These are phyloP conservation scores for Fusarium protoensiforme DNA, from an alignment of 2,329 filamentous ascomycete species.

Conservation along the genomic window DNA sequence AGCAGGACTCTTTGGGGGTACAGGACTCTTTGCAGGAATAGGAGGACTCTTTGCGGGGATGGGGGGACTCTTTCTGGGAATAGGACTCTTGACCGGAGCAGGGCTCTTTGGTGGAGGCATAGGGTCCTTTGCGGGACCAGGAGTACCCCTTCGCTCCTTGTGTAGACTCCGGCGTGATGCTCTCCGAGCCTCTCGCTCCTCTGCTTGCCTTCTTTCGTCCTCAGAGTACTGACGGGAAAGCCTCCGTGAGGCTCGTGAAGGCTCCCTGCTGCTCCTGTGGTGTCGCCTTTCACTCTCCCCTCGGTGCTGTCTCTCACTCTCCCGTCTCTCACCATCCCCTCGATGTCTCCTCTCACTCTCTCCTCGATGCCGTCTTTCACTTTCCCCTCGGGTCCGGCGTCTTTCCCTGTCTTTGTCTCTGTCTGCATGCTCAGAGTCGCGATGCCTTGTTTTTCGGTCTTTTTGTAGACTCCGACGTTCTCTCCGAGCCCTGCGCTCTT, in stretches of 20 bases:
- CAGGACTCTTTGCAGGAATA: neutral
- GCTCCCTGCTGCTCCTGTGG: neutral
- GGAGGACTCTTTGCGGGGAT: neutral
- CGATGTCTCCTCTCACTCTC: neutral
- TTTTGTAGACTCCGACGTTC: conserved; percentile 5
- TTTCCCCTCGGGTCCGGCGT: neutral
- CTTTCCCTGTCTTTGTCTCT: neutral
- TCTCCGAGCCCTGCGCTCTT: conserved; percentile 2
- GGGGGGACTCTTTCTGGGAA: neutral
- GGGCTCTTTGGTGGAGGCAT: neutral
- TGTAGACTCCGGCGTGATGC: neutral
- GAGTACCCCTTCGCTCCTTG: neutral
- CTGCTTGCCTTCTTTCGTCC: conserved; percentile 1
- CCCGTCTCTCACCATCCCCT: neutral
- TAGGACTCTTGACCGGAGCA: neutral
- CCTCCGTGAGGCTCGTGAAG: conserved; percentile 5
- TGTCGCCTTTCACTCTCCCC: neutral
- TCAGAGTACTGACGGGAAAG: neutral
- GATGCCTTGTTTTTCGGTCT: neutral
- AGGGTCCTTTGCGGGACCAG: neutral
- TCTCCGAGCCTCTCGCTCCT: conserved; percentile 1
- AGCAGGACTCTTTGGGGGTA: neutral
- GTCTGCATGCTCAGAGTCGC: neutral
- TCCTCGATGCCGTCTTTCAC: neutral
- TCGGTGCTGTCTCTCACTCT: neutral